These are phyloP conservation scores for Teratosphaeria gauchensis DNA, from an alignment of 2,329 filamentous ascomycete species.

Conservation along the genomic window DNA sequence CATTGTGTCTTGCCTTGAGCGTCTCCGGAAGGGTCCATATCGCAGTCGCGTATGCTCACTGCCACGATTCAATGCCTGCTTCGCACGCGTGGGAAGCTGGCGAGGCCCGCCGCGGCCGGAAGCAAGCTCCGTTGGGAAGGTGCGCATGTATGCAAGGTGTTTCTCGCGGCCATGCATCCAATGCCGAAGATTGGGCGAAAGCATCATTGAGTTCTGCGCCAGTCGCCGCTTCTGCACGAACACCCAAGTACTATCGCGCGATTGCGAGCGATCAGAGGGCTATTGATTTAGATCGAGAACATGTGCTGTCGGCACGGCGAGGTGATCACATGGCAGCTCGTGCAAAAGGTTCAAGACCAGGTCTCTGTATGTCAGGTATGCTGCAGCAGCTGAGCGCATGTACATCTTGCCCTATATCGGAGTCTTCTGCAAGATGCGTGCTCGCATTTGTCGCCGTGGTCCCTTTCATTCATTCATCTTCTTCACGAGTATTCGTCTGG, in stretches of 20 bases:
- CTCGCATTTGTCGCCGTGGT: too few relatives aligned
- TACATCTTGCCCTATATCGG: too few relatives aligned
- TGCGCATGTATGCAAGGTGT: not conserved
- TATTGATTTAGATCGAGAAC: not conserved
- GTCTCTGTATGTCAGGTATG: too few relatives aligned
- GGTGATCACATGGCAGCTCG: not conserved
- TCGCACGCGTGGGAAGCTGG: not conserved
- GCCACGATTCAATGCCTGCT: not conserved
- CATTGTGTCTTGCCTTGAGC: not conserved
- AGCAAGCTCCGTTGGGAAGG: not conserved
- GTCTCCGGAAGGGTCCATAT: not conserved
- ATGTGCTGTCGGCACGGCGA: not conserved
- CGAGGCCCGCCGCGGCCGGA: not conserved
- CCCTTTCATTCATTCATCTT: too few relatives aligned
- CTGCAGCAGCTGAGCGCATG: too few relatives aligned
- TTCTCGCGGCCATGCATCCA: not conserved
- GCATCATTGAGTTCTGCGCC: not conserved
- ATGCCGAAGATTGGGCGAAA: not conserved
- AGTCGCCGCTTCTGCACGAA: slow-evolving; percentile 29
- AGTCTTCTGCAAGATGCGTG: too few relatives aligned
- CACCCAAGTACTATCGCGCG: slow-evolving; percentile 34
- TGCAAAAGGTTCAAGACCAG: not conserved
- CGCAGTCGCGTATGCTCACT: not conserved
- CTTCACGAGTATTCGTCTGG: too few relatives aligned
- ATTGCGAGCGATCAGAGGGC: slow-evolving; percentile 25